Evolutionary conservation across 345 rosid genomes (phyloP).

Genomic region (Corchorus capsularis): DNA sequence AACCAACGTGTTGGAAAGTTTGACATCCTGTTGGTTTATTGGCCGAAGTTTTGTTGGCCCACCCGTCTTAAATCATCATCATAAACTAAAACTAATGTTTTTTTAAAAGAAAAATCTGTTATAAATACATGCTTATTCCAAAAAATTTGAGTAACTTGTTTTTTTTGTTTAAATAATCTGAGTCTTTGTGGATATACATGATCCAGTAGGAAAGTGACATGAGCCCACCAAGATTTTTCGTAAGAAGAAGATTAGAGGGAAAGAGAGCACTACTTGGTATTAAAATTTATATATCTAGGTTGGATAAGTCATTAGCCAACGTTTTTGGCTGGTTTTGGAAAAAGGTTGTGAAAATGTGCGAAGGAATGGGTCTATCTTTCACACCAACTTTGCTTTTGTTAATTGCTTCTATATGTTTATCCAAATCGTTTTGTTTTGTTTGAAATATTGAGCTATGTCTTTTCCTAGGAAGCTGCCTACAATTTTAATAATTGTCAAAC

Average conservation of each 20-base stretch:
- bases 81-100: too few species aligned
- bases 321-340: constrained; percentile 1
- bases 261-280: neutral
- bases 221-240: constrained; percentile 11
- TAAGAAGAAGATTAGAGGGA: neutral
- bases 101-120: too few species aligned
- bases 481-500: neutral
- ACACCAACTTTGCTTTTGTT: neutral
- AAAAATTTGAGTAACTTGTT: too few species aligned
- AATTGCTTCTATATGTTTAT: neutral
- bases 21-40: neutral
- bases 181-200: neutral
- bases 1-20: constrained; percentile 14
- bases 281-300: neutral
- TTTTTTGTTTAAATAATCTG: neutral
- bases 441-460: constrained; percentile 8
- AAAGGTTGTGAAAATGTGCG: neutral
- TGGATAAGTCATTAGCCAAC: constrained; percentile 7
- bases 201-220: neutral
- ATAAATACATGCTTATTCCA: too few species aligned
- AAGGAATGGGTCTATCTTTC: constrained; percentile 8
- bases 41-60: neutral
- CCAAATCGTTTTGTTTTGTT: neutral
- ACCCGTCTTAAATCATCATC: neutral
- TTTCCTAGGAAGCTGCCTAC: constrained; percentile 20